These are phyloP conservation scores for Trichoderma erinaceum DNA, from an alignment of 495 filamentous ascomycete species.

Conservation along the genomic window DNA sequence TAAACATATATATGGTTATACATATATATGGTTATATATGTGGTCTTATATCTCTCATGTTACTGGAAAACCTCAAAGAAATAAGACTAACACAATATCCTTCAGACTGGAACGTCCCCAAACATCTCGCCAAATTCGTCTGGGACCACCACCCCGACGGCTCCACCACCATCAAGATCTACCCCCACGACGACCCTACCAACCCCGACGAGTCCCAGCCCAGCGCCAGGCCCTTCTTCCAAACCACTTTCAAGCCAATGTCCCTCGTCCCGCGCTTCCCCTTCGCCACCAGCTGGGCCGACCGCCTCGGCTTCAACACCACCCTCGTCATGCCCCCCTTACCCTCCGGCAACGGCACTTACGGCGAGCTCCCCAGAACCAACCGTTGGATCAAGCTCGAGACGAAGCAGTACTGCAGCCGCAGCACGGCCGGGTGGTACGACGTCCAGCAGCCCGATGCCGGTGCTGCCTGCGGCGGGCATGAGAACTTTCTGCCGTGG, in stretches of 20 bases:
- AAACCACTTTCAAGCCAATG: slow-evolving; percentile 35
- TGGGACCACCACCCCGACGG: slow-evolving; percentile 35
- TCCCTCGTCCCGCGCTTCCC: slow-evolving; percentile 39
- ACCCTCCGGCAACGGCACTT: slow-evolving; percentile 27
- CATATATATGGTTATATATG: too few species aligned
- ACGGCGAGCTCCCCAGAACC: slow-evolving; percentile 32
- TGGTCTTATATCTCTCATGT: too few species aligned
- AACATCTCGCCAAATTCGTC: slow-evolving; percentile 46
- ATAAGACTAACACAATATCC: neutral
- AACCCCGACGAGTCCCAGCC: slow-evolving; percentile 25
- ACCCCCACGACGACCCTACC: slow-evolving; percentile 28
- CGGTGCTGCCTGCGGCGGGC: slow-evolving; percentile 18
- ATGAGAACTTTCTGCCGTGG: slow-evolving; percentile 42
- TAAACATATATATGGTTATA: too few species aligned
- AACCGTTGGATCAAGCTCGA: slow-evolving; percentile 29
- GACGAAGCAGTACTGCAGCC: slow-evolving; percentile 23
- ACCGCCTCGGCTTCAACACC: slow-evolving; percentile 30
- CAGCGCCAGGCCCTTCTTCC: slow-evolving; percentile 33
- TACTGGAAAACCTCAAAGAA: neutral
- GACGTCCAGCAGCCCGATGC: slow-evolving; percentile 33
- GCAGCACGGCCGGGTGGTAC: slow-evolving; percentile 30
- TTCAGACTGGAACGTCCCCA: slow-evolving; percentile 48
- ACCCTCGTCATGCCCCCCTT: slow-evolving; percentile 41
- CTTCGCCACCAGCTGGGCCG: slow-evolving; percentile 29
- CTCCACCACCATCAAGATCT: slow-evolving; percentile 38